These are phyloP conservation scores for Saccharum officinarum DNA, from an alignment of 176 grass and related monocot species.

Conservation along the genomic window DNA sequence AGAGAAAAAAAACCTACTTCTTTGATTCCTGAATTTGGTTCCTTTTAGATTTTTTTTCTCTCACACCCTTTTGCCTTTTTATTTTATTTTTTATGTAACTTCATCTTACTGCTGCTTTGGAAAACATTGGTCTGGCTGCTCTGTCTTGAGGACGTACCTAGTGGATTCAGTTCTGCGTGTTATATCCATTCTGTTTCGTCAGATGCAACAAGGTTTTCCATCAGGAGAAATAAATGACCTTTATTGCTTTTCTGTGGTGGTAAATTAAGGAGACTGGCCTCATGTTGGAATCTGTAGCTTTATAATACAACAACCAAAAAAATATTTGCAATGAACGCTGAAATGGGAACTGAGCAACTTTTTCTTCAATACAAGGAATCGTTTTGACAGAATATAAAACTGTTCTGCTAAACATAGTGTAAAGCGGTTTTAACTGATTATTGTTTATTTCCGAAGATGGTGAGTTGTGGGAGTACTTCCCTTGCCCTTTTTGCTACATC, in stretches of 20 bases:
- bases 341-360: not conserved
- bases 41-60: not conserved
- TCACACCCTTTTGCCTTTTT: not conserved
- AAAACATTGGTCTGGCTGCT: not conserved
- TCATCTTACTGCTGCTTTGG: constrained; percentile 1
- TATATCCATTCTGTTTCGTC: constrained; percentile 4
- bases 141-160: not conserved
- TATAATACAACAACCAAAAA: not conserved
- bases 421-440: not conserved
- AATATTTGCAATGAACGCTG: not conserved
- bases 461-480: constrained; percentile 81
- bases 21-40: constrained; percentile 16
- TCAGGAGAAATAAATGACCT: not conserved
- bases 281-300: not conserved
- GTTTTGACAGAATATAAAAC: not conserved
- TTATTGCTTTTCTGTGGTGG: not conserved
- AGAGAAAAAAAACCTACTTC: not conserved
- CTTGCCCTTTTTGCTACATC: constrained; percentile 84
- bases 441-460: constrained; percentile 52
- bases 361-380: constrained; percentile 8
- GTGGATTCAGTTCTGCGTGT: not conserved
- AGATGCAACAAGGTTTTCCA: constrained; percentile 4
- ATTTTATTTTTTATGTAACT: not conserved
- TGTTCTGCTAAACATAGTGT: not conserved
- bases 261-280: not conserved